Percentiles rank a stretch among this genome's conserved stretches.
These are phyloP conservation scores for Ceratocystis alfenasii DNA, from an alignment of 2,329 filamentous ascomycete genomes.

Conservation along the genomic window DNA sequence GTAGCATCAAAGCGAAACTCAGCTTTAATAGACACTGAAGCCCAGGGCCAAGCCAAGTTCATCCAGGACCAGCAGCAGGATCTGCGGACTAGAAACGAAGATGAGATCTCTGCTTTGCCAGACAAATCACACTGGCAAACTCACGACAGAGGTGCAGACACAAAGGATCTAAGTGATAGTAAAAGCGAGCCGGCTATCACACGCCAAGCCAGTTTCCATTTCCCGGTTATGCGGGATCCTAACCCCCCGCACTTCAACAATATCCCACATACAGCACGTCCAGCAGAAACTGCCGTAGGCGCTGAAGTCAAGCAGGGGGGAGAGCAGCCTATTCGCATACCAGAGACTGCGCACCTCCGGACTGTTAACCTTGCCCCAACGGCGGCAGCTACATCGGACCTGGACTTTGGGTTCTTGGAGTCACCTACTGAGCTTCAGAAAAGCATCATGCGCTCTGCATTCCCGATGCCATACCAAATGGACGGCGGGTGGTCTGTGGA, in stretches of 20 bases:
- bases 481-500: constrained; percentile 81
- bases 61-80: constrained; percentile 68
- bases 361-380: constrained; percentile 32
- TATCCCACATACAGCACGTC: constrained; percentile 34
- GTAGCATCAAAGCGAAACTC: constrained; percentile 82
- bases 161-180: not conserved
- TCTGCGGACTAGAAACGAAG: constrained; percentile 69
- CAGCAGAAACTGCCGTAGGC: not conserved
- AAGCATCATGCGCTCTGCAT: constrained; percentile 81
- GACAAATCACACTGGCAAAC: constrained; percentile 34
- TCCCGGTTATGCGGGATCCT: constrained; percentile 40
- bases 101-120: constrained; percentile 71
- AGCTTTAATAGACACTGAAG: constrained; percentile 68
- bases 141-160: not conserved
- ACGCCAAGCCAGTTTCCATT: constrained; percentile 44
- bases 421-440: constrained; percentile 83
- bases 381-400: constrained; percentile 42
- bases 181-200: constrained; percentile 2
- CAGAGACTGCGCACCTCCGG: constrained; percentile 48
- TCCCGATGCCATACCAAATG: constrained; percentile 55
- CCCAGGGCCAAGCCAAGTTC: constrained; percentile 63
- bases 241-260: constrained; percentile 48
- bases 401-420: constrained; percentile 69
- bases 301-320: constrained; percentile 23
- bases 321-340: constrained; percentile 32